These are phyloP conservation scores for Neopestalotiopsis rosae DNA, from an alignment of 2,329 filamentous ascomycete species.

Conservation along the genomic window DNA sequence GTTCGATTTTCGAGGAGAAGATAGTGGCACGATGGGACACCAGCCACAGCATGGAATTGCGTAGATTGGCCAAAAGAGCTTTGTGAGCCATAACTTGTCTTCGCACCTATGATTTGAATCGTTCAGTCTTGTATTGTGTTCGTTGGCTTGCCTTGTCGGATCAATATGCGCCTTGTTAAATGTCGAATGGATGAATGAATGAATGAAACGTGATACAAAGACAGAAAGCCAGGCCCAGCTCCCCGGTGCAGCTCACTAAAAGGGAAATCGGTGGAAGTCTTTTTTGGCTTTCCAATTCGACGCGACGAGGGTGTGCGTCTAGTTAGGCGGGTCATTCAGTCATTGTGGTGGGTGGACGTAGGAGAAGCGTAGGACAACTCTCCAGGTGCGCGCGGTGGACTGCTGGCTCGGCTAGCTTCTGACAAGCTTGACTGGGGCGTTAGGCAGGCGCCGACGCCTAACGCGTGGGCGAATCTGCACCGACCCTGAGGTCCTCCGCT, in stretches of 20 bases:
- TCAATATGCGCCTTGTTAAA: background rate
- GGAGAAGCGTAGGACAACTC: background rate
- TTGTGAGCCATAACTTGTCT: background rate
- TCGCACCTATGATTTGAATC: background rate
- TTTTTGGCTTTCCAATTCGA: background rate
- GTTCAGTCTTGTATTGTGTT: background rate
- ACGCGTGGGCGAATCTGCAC: background rate
- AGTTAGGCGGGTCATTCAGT: background rate
- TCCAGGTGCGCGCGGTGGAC: too few relatives aligned
- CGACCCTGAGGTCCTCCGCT: background rate
- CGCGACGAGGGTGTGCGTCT: background rate
- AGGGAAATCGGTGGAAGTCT: background rate
- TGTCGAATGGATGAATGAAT: background rate
- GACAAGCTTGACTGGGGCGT: background rate
- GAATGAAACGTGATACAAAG: slow-evolving; percentile 18
- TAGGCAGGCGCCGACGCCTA: background rate
- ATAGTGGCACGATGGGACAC: background rate
- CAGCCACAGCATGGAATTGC: background rate
- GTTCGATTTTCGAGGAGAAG: background rate
- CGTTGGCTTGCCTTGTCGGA: background rate
- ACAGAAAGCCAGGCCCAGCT: background rate
- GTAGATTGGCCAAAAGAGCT: background rate
- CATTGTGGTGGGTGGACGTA: background rate
- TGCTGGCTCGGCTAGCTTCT: too few relatives aligned
- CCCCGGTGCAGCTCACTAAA: background rate